These are phyloP conservation scores for Penicillium ucsense DNA, from an alignment of 495 filamentous ascomycete genomes.

Conservation along the genomic window DNA sequence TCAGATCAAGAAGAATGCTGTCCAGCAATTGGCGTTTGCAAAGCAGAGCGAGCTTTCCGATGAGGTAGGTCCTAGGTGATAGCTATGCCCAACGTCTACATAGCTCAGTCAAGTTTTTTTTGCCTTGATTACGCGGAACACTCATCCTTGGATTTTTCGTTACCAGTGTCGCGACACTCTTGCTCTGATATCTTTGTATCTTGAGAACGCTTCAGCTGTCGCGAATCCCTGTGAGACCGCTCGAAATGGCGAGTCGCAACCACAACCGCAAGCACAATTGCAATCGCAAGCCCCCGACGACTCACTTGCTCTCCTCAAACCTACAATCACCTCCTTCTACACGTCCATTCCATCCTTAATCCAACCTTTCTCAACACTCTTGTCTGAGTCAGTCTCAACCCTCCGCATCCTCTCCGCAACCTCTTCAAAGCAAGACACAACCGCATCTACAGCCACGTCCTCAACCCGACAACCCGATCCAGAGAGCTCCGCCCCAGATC, in stretches of 20 bases:
- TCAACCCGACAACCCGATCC: not conserved
- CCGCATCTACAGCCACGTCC: not conserved
- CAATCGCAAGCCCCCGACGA: constrained; percentile 6
- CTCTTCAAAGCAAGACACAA: constrained; percentile 2
- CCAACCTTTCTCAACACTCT: constrained; percentile 15
- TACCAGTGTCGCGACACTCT: constrained; percentile 26
- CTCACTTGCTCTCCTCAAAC: constrained; percentile 23
- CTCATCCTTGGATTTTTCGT: no score
- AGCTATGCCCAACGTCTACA: not conserved
- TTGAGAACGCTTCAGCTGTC: constrained; percentile 20
- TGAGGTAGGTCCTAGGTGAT: constrained; percentile 15
- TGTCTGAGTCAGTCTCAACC: constrained; percentile 17
- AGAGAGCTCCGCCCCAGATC: no score
- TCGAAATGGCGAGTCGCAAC: constrained; percentile 5
- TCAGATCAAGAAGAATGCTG: constrained; percentile 25
- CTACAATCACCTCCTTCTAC: constrained; percentile 31
- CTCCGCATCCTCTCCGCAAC: constrained; percentile 20
- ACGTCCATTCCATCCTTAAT: constrained; percentile 21
- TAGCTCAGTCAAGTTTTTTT: no score
- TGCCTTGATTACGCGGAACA: no score
- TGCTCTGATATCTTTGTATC: constrained; percentile 28
- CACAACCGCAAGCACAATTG: not conserved
- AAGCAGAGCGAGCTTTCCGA: constrained; percentile 23
- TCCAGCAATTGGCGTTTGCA: constrained; percentile 26
- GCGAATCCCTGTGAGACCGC: constrained; percentile 15